Conservation (phyloP, 176 grass and related monocot genomes). For the Oryza rufipogon region DNA sequence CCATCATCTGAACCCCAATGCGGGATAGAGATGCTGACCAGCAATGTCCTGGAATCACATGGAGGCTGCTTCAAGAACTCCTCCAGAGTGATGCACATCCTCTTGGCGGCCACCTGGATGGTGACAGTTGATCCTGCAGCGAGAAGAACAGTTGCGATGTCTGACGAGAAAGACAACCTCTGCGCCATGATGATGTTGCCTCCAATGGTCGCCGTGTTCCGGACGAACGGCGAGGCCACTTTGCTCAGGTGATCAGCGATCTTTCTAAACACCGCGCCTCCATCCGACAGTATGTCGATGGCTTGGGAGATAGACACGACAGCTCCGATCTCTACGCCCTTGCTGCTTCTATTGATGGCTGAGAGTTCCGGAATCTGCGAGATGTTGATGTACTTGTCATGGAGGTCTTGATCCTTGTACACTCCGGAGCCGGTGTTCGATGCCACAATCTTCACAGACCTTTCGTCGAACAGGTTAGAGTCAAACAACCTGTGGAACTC, state of each 20-base stretch:
- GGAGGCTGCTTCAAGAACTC: constrained; percentile 81
- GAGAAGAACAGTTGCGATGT: constrained; percentile 77
- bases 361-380: constrained; percentile 67
- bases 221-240: constrained; percentile 69
- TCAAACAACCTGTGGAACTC: constrained; percentile 59
- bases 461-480: constrained; percentile 42
- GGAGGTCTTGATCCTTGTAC: constrained; percentile 65
- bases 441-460: constrained; percentile 63
- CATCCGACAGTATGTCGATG: constrained; percentile 68
- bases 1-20: constrained; percentile 43
- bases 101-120: constrained; percentile 57
- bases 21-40: constrained; percentile 72
- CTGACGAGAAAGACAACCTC: constrained; percentile 58
- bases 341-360: constrained; percentile 43
- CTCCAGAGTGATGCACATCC: constrained; percentile 50
- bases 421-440: constrained; percentile 82
- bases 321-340: constrained; percentile 71
- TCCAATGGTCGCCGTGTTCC: constrained; percentile 81
- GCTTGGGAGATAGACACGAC: constrained; percentile 68
- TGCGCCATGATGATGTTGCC: constrained; percentile 90
- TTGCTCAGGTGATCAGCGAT: constrained; percentile 77
- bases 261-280: constrained; percentile 55
- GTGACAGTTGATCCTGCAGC: constrained; percentile 55
- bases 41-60: constrained; percentile 57
- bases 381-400: constrained; percentile 70